These are phyloP conservation scores for Saccharomycopsis fibuligera DNA, from an alignment of 805 yeast genomes.

Conservation along the genomic window DNA sequence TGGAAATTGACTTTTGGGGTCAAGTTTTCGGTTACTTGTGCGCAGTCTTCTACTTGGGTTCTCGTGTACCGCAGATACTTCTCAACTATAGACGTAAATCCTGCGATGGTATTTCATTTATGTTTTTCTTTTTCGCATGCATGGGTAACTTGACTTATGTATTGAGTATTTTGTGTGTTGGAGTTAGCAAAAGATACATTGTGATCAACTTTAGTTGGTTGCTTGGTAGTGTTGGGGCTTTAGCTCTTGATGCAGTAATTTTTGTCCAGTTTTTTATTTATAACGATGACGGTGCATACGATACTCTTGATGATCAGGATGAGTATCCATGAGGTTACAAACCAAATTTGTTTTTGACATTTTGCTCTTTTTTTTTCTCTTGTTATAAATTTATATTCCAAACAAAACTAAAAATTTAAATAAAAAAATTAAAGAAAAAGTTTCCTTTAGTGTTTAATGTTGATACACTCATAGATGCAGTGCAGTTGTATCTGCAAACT, in stretches of 20 bases:
- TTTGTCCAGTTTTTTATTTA: constrained; percentile 83
- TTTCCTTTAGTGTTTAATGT: no score
- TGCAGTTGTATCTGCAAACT: no score
- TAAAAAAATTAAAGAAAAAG: no score
- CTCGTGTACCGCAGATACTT: constrained; percentile 87
- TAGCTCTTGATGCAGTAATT: constrained; percentile 74
- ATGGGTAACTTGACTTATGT: constrained; percentile 90
- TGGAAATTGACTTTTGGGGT: constrained; percentile 68
- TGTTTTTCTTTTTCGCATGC: constrained; percentile 93
- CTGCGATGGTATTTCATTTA: constrained; percentile 90
- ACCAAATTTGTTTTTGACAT: no score
- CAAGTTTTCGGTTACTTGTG: constrained; percentile 81
- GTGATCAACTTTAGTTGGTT: constrained; percentile 88
- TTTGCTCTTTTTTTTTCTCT: no score
- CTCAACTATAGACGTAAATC: constrained; percentile 82
- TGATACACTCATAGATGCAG: no score
- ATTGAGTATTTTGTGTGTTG: constrained; percentile 71
- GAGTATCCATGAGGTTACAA: no score
- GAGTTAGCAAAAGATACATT: constrained; percentile 61
- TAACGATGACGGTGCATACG: constrained; percentile 28
- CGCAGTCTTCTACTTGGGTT: constrained; percentile 72
- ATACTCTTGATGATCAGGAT: constrained; percentile 5
- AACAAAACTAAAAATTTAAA: no score
- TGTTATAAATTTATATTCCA: no score
- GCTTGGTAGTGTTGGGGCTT: constrained; percentile 85